phyloP scores from a whole-genome alignment of 306 rosid species.

The Clitoria ternatea region DNA sequence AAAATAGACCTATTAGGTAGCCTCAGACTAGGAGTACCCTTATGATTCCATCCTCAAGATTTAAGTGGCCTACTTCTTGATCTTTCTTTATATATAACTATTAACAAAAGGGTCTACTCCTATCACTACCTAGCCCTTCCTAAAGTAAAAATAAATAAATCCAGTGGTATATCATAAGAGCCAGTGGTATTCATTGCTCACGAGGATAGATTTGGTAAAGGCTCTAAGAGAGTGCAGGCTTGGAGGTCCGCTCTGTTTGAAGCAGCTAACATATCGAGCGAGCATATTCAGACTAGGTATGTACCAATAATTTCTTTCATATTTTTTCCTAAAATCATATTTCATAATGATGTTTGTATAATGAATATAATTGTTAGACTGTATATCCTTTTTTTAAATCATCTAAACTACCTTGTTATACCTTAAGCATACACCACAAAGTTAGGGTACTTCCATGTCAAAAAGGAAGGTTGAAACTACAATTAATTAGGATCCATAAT shows the following conservation, averaged over 20 bases:
- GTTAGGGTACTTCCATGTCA: too few species aligned
- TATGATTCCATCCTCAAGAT: conserved; percentile 51
- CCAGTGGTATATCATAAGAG: too few species aligned
- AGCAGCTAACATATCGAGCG: not conserved
- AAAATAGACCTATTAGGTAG: conserved; percentile 31
- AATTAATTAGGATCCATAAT: too few species aligned
- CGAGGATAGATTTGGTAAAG: not conserved
- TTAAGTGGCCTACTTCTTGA: conserved; percentile 26
- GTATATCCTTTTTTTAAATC: too few species aligned
- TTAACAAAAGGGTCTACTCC: conserved; percentile 26
- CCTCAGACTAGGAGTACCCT: conserved; percentile 32
- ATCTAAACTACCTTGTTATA: too few species aligned
- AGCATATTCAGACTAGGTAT: not conserved
- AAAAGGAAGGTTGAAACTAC: too few species aligned
- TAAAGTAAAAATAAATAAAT: conserved; percentile 53
- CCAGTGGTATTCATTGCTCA: too few species aligned
- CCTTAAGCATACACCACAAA: too few species aligned
- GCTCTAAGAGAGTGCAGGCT: not conserved
- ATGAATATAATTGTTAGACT: too few species aligned
- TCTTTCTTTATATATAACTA: conserved; percentile 31
- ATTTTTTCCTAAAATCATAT: too few species aligned
- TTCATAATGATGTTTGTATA: too few species aligned
- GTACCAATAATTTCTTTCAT: too few species aligned
- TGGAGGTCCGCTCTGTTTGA: not conserved
- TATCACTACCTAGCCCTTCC: conserved; percentile 26